Evolutionary conservation across 495 filamentous ascomycete species (phyloP).

Genomic region (Penicillium cosmopolitanum): DNA sequence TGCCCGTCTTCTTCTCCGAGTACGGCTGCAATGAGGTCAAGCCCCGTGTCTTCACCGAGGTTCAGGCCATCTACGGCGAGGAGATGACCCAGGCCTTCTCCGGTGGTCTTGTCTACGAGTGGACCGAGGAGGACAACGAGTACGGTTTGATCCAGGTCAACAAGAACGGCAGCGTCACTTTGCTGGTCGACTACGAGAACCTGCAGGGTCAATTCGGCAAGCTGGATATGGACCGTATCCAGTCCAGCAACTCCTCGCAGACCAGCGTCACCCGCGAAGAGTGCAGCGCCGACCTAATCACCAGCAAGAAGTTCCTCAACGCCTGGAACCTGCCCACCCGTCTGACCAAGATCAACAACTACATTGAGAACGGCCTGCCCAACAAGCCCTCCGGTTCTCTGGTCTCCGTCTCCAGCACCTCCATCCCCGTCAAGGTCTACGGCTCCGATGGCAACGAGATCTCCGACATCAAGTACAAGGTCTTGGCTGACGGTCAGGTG

Average conservation of each 20-base stretch:
- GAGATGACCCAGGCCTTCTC: slow-evolving; percentile 80
- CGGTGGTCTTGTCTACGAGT: slow-evolving; percentile 90
- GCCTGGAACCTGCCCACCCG: slow-evolving; percentile 73
- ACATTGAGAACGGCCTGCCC: slow-evolving; percentile 57
- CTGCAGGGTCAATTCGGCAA: slow-evolving; percentile 74
- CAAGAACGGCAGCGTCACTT: slow-evolving; percentile 62
- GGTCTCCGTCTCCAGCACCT: slow-evolving; percentile 57
- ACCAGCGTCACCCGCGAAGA: slow-evolving; percentile 54
- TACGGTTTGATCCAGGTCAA: slow-evolving; percentile 79
- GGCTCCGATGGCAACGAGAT: slow-evolving; percentile 57
- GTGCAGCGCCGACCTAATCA: slow-evolving; percentile 68
- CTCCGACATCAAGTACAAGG: slow-evolving; percentile 55
- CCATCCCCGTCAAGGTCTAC: slow-evolving; percentile 57
- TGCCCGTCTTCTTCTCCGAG: slow-evolving; percentile 96
- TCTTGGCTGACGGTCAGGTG: slow-evolving; percentile 51
- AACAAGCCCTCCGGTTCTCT: slow-evolving; percentile 60
- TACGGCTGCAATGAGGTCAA: slow-evolving; percentile 87
- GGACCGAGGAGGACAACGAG: slow-evolving; percentile 75
- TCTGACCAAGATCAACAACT: slow-evolving; percentile 53
- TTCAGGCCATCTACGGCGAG: slow-evolving; percentile 74
- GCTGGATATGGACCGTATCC: slow-evolving; percentile 67
- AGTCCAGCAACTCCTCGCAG: slow-evolving; percentile 58
- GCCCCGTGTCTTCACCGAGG: slow-evolving; percentile 84
- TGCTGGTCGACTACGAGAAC: slow-evolving; percentile 74
- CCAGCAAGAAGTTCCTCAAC: slow-evolving; percentile 61